Evolutionary conservation across 139 green algal species (phyloP), one percentile per base, ranked within the genome.

Genomic region (Chlorella vulgaris): DNA sequence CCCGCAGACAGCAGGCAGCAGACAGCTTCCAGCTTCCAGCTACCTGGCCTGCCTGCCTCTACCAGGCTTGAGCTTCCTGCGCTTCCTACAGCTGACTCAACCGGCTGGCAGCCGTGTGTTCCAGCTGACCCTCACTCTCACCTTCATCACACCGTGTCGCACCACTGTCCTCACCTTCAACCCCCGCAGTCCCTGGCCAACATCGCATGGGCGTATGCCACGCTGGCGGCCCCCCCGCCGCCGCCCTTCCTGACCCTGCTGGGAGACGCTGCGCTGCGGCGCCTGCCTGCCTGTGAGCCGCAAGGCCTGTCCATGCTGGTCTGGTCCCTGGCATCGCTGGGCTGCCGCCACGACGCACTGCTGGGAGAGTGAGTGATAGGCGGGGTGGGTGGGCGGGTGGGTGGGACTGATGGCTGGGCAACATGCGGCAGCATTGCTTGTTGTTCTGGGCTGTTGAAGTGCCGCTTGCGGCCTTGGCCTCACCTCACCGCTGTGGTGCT

Each of bases 301-400:
- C 83, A 84, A 55, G 70, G 78, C 61, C 55, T 87, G n/a, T 74
- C 68, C 26, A 33, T 87, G 66, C 61, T 76, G 47, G 76, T 76
- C 22, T 87, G 83, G 83, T 65, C 65, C 35, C 74, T 87, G 53
- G 76, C 66, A 5, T 74, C 80, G 24, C 67, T 87, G 51, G 67
- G 74, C 65, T 50, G 62, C 80, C 18, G 51, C 62, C 76, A 87
- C 43, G 29, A 28, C 24, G 28, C 33, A n/a, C 76, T 81, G 61
- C 24, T 81, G 3, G 4, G 21, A 0, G 35, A 3, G 71, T 78
- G 35, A 78, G 71, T 42, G 10, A n/a, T 18, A 26, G 5, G 55
- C 24, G 55, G 24, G 55, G 55, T 22, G 24, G 55, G 10, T 65
- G 55, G 7, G 5, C 35, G 33, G 19, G 4, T 42, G 62, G n/a